Evolutionary conservation across 2,329 filamentous ascomycete species (phyloP).

Genomic region (Diaporthe nobilis): DNA sequence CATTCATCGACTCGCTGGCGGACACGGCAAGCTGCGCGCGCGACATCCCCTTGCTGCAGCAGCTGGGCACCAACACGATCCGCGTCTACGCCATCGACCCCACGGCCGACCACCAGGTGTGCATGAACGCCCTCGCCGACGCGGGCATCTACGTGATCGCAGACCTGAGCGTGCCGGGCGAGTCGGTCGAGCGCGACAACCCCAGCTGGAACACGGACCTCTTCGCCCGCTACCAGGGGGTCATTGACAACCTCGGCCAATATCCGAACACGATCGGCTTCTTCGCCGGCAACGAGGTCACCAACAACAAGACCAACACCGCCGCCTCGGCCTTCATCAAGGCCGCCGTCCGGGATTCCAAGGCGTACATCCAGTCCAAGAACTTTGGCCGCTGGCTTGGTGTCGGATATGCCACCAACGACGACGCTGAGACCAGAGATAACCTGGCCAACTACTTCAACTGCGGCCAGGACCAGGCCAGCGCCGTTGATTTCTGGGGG

Average conservation of each 20-base stretch:
- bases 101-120: constrained; percentile 80
- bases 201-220: constrained; percentile 85
- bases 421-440: constrained; percentile 85
- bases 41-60: constrained; percentile 84
- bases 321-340: constrained; percentile 94
- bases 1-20: constrained; percentile 81
- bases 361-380: constrained; percentile 88
- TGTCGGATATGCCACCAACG: constrained; percentile 96
- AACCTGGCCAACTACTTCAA: constrained; percentile 95
- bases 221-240: constrained; percentile 84
- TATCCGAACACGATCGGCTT: constrained; percentile 96
- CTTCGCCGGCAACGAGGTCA: constrained; percentile 98
- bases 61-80: constrained; percentile 91
- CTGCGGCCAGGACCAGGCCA: constrained; percentile 75
- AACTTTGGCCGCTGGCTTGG: constrained; percentile 83
- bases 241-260: constrained; percentile 84
- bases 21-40: constrained; percentile 80
- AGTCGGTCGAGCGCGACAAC: constrained; percentile 87
- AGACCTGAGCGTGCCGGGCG: constrained; percentile 84
- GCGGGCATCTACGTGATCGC: constrained; percentile 96
- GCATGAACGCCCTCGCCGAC: constrained; percentile 86
- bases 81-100: constrained; percentile 96
- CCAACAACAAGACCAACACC: constrained; percentile 91
- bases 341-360: constrained; percentile 95
- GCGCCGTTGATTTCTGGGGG: constrained; percentile 94